These are phyloP conservation scores for Sistotremastrum niveocremeum DNA, from an alignment of 768 basidiomycete genomes.

Conservation along the genomic window DNA sequence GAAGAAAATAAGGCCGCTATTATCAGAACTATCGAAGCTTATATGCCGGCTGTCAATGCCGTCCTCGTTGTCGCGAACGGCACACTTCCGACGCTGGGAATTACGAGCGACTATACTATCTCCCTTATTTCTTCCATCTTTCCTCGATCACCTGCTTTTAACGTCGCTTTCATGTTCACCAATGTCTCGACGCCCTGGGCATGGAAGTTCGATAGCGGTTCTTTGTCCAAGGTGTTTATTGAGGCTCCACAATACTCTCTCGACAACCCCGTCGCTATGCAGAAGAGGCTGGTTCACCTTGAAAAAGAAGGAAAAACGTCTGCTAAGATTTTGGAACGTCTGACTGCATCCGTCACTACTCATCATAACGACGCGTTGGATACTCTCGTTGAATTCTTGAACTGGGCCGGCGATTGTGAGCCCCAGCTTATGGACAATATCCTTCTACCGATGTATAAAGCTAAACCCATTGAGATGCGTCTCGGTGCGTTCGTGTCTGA, in stretches of 20 bases:
- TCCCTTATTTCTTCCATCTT: constrained; percentile 2
- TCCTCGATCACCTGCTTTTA: not conserved
- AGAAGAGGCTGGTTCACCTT: not conserved
- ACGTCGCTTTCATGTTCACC: constrained; percentile 6
- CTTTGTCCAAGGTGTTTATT: not conserved
- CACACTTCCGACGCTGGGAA: not conserved
- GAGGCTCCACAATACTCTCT: not conserved
- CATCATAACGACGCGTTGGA: not conserved
- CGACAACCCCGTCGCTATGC: not conserved
- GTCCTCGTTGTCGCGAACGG: constrained; percentile 5
- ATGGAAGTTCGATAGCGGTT: not conserved
- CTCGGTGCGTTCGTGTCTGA: too few species aligned
- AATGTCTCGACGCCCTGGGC: not conserved
- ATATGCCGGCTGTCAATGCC: constrained; percentile 1
- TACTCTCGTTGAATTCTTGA: not conserved
- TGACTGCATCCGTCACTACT: not conserved
- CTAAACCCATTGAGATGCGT: too few species aligned
- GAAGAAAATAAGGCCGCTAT: constrained; percentile 2
- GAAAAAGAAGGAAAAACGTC: not conserved
- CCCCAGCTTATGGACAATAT: not conserved
- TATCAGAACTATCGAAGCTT: not conserved
- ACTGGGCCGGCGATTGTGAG: not conserved
- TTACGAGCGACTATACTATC: constrained; percentile 3
- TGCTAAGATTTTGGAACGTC: not conserved
- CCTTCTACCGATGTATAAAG: too few species aligned